Base-by-base conservation (phyloP, 116 monocot genomes). In the Phalaenopsis hybrid region DNA sequence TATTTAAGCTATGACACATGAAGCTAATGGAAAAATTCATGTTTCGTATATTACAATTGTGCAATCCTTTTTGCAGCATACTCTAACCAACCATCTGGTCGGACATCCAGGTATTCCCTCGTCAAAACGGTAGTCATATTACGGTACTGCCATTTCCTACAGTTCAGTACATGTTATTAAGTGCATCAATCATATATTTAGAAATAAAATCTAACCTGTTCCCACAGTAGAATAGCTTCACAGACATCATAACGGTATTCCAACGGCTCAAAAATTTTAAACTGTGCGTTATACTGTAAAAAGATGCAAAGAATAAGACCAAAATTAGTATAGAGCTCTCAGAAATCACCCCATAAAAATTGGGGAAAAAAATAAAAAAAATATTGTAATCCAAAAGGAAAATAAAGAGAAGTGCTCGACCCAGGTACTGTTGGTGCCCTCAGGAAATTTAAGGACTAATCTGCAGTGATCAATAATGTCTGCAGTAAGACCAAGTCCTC, bases 371-470 rank as follows among this genome's bases (percentile, higher is more conserved):
- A 48, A 8, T 78, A 69, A 77, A 81, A 15, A 44, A 87, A 78
- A 5, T 44, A n/a, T 25, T 33, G 41, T 79, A 80, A 83, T 58
- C 57, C 41, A 16, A 74, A 88, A 79, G 12, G 75, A 51, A 84
- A 83, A 57, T 57, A 81, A 43, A 87, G 74, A 76, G 57, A 28
- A 88, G 61, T 67, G 51, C 61, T 83, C 85, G 76, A 97, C 97
- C 97, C 97, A 97, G 63, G 94, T 93, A 81, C 97, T 97, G 84
- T 97, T 97, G 81, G 97, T 97, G 86, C 93, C 97, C 84, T 91
- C 85, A 67, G 97, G 97, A 87, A 93, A 97, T 81, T 90, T 93
- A 34, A 97, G 90, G 51, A 91, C 86, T 86, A 97, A 49, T 85
- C 86, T 91, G 44, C 97, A 97, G 76, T 94, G 90, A 78, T 94